phyloP scores from a whole-genome alignment of 1,284 basidiomycete species.

The Singerocomus inundabilis region DNA sequence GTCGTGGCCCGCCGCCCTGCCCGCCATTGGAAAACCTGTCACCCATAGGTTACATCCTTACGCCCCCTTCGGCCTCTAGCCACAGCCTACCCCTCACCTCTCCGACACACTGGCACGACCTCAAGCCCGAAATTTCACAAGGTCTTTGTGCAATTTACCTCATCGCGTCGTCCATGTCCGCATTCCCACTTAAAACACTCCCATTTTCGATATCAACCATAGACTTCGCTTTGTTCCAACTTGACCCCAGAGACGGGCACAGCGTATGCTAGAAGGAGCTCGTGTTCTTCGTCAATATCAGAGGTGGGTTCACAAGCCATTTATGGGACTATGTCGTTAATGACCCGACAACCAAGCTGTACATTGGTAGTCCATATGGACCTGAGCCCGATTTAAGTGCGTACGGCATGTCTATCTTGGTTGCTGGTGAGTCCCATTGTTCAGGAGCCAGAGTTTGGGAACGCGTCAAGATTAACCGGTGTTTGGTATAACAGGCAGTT shows the following conservation, averaged over 20 bases:
- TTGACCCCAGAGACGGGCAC: neutral
- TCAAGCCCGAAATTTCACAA: no score
- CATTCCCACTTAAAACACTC: slow-evolving; percentile 47
- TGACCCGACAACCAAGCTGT: slow-evolving; percentile 29
- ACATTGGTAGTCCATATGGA: slow-evolving; percentile 48
- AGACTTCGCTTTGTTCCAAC: slow-evolving; percentile 28
- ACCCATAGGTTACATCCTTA: no score
- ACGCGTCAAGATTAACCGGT: neutral
- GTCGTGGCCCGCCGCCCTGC: no score
- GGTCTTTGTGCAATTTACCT: no score
- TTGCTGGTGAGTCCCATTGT: slow-evolving; percentile 39
- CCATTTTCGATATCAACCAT: slow-evolving; percentile 56
- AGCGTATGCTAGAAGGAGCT: slow-evolving; percentile 40
- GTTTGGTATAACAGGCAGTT: slow-evolving; percentile 39
- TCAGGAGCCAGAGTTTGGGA: no score
- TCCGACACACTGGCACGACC: no score
- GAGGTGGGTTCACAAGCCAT: slow-evolving; percentile 42
- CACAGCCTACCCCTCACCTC: no score
- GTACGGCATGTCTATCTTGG: slow-evolving; percentile 38
- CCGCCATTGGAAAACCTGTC: no score
- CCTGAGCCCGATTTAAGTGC: slow-evolving; percentile 33
- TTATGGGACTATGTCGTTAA: slow-evolving; percentile 30
- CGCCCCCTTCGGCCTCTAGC: no score
- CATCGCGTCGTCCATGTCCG: slow-evolving; percentile 43
- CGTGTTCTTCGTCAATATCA: slow-evolving; percentile 49